Base-by-base conservation (phyloP, 2,329 filamentous ascomycete genomes). In the Neofusicoccum parvum region DNA sequence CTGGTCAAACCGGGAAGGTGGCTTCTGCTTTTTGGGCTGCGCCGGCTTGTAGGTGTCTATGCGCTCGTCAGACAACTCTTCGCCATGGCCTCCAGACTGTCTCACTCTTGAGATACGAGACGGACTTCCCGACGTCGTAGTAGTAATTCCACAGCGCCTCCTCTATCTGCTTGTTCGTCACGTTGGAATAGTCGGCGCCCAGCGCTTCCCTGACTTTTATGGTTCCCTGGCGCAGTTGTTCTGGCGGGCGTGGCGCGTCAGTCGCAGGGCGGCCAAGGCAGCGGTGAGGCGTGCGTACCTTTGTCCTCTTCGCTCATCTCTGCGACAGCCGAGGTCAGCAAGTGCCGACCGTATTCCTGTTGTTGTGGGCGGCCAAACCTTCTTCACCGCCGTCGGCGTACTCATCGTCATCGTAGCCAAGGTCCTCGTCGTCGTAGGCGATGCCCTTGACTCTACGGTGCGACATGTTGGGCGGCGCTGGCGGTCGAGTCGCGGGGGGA, bases 111-210 rank as follows among this genome's bases (percentile, higher is more conserved):
- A 99, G 79, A 74, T 96, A 97, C 65, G 86, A 84, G 43, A 96
- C 90, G 0, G 92, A 88, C 78, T 97, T 97, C 65, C 88, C 90
- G 36, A 97, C 84, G 72, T 99, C 94, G 75, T 94, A 98, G 77
- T 94, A 98, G 78, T 97, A 97, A 78, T 99, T 88, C 92, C 93
- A 98, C 15, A 99, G 79, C 0, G 94, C 87, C 67, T 98, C 94
- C 75, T 96, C 88, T 68, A 97, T 94, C 74, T 97, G 90, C 43
- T 83, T 81, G 67, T 90, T 86, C 5, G 86, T 83, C n/a, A 86
- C 80, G 6, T 27, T 65, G 3, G 63, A 34, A 48, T 27, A 60
- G 11, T 65, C 64, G 9, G 64, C 2, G 2, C 88, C 90, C n/a
- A 97, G 81, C 9, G 85, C 84, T 67, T 83, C 82, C 66, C 87